Conservation (phyloP, 495 filamentous ascomycete species). For the Venustampulla echinocandica region DNA sequence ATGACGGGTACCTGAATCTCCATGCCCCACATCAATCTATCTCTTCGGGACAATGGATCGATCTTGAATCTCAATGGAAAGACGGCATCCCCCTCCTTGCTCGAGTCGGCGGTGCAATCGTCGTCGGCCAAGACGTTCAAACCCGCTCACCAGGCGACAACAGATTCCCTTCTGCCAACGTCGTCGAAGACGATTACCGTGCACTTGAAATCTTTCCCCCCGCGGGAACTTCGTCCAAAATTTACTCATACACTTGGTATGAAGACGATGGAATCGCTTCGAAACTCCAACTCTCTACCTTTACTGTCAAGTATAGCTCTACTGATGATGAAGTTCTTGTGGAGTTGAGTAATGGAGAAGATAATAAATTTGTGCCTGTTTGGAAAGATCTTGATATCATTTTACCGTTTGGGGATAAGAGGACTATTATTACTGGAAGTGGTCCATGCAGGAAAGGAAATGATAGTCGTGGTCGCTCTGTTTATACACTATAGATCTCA, state of each 20-base stretch:
- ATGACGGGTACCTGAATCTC: slow-evolving; percentile 51
- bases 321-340: slow-evolving; percentile 33
- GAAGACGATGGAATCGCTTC: slow-evolving; percentile 57
- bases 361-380: slow-evolving; percentile 36
- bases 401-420: slow-evolving; percentile 41
- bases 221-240: slow-evolving; percentile 27
- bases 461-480: too few relatives aligned
- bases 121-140: slow-evolving; percentile 47
- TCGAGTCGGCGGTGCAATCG: slow-evolving; percentile 49
- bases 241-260: slow-evolving; percentile 43
- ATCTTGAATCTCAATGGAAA: slow-evolving; percentile 49
- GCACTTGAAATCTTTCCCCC: slow-evolving; percentile 59
- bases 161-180: slow-evolving; percentile 42
- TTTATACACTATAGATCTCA: too few relatives aligned
- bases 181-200: slow-evolving; percentile 53
- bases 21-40: slow-evolving; percentile 54
- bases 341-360: slow-evolving; percentile 30
- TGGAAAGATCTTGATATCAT: slow-evolving; percentile 47
- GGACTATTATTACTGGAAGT: slow-evolving; percentile 30
- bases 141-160: slow-evolving; percentile 47
- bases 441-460: too few relatives aligned
- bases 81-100: slow-evolving; percentile 55
- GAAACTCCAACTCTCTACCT: slow-evolving; percentile 32
- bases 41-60: slow-evolving; percentile 51
- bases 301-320: slow-evolving; percentile 37